Evolutionary conservation across 1,284 basidiomycete species (phyloP), one percentile per base, ranked within the genome.

Genomic region (Ganoderma boninense): DNA sequence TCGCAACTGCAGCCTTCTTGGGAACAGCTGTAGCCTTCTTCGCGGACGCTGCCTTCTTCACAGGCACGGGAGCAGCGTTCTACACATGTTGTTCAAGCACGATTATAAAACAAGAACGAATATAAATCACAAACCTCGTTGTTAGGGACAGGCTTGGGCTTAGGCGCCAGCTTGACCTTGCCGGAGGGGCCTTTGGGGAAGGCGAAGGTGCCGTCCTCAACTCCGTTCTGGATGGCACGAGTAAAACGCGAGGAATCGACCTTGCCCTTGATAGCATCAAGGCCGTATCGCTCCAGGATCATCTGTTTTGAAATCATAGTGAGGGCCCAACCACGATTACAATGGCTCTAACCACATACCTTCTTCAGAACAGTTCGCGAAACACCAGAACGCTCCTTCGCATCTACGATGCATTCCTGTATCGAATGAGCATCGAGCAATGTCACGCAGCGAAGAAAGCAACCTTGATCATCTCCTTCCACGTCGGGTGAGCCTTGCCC

Each of bases 281-380:
- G 84, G 77, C 92, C 91, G 83, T 95, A 96, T 75, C 86, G 89
- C 75, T 92, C 90, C 75, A 92, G 90, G 52, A 94, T 89, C 80
- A 84, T 96, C 90, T 94, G 82, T 38, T 56, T 26, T 18, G 56
- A 32, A 57, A 43, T 59, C 64, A 60, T 52, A 32, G 29, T 32
- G 23, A 62, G 59, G 18, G 62, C 65, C 49, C 64, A 66, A 46
- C 64, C 40, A 32, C 1, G 11, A n/a, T 26, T 20, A 64, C 43
- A 68, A 65, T 65, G 63, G 65, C 38, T 26, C 23, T 23, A 16
- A 44, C n/a, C 35, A 74, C 71, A 63, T 46, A 74, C 74, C 95
- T 96, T 97, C 90, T 97, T 97, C 84, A 98, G 95, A 77, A 92
- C 91, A 66, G 92, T 91, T 66, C 96, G 93, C 73, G 96, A 97